phyloP scores from a whole-genome alignment of 2,329 filamentous ascomycete species.

The Apiospora arundinis region DNA sequence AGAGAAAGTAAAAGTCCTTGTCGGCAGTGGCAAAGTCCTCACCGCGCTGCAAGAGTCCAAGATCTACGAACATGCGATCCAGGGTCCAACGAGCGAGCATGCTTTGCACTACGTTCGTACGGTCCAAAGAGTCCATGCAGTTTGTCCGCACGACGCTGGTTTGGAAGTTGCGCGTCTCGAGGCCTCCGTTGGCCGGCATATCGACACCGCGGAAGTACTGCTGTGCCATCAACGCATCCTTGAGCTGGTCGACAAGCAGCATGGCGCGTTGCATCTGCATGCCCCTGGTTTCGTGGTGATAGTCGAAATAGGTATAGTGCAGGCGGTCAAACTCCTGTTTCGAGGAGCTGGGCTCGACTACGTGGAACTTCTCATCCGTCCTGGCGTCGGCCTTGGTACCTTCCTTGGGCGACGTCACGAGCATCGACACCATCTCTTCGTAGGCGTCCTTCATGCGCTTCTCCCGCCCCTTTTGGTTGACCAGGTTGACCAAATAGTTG shows the following conservation, averaged over 20 bases:
- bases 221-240: constrained; percentile 76
- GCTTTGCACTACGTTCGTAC: constrained; percentile 97
- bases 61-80: constrained; percentile 85
- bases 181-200: constrained; percentile 75
- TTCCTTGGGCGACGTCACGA: constrained; percentile 74
- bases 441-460: constrained; percentile 90
- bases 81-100: constrained; percentile 92
- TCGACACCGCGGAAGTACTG: constrained; percentile 94
- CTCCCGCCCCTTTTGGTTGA: constrained; percentile 95
- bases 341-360: constrained; percentile 69
- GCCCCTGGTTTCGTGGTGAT: constrained; percentile 96
- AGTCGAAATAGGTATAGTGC: constrained; percentile 98
- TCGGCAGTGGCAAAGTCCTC: constrained; percentile 80
- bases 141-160: constrained; percentile 94
- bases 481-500: constrained; percentile 95
- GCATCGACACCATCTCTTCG: constrained; percentile 82
- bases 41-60: constrained; percentile 78
- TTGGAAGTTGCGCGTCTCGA: constrained; percentile 84
- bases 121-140: constrained; percentile 98
- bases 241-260: constrained; percentile 82
- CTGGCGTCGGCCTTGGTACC: constrained; percentile 67
- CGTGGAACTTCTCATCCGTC: constrained; percentile 81
- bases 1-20: constrained; percentile 82
- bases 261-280: constrained; percentile 91
- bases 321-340: constrained; percentile 76